Conservation (phyloP, 176 grass and related monocot species). For the Aegilops speltoides region DNA sequence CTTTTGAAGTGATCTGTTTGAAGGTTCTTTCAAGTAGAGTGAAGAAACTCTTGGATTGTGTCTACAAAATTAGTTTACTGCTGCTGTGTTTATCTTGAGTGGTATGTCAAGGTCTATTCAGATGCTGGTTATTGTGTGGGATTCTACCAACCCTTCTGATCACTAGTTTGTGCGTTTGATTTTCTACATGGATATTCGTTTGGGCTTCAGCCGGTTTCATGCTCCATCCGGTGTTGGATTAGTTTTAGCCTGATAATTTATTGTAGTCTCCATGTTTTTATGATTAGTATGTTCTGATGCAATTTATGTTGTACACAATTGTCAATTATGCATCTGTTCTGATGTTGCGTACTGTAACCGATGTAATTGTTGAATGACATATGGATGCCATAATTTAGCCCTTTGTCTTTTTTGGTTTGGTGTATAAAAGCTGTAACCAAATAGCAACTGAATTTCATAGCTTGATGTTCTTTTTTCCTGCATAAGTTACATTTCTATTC, state of each 20-base stretch:
- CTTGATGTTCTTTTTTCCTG: background rate
- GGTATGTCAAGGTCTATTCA: background rate
- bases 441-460: background rate
- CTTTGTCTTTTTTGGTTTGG: background rate
- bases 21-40: background rate
- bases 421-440: background rate
- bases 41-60: no score
- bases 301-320: background rate
- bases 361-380: slow-evolving; percentile 5
- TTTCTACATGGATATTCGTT: background rate
- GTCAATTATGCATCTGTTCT: background rate
- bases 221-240: background rate
- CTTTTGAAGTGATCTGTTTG: background rate
- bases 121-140: background rate
- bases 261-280: background rate
- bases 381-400: background rate
- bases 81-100: background rate
- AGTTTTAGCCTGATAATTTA: background rate
- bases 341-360: background rate
- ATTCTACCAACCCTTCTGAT: no score
- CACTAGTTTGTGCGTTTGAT: background rate
- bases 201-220: background rate
- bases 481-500: no score
- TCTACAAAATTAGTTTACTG: background rate
- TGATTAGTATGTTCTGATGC: background rate